Conservation (phyloP, 371 early-diverging fungal species). For the Syncephalastrum sp. region DNA sequence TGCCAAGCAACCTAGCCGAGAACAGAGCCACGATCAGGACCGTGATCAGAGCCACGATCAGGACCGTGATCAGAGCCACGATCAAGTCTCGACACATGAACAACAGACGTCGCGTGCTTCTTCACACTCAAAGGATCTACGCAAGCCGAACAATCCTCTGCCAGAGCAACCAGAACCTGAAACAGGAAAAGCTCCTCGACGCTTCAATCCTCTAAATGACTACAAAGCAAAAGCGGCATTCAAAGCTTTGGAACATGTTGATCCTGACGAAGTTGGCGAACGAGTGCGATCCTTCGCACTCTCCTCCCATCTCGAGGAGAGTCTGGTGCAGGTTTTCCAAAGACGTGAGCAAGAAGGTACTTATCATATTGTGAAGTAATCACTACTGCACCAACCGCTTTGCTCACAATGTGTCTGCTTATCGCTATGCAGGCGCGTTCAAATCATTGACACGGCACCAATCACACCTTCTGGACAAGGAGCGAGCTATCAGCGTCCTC, state of each 20-base stretch:
- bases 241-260: conserved; percentile 2
- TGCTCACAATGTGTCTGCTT: neutral
- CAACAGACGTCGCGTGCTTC: neutral
- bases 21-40: neutral
- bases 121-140: neutral
- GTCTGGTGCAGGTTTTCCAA: conserved; percentile 21
- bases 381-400: neutral
- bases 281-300: conserved; percentile 9
- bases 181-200: conserved; percentile 1
- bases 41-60: neutral
- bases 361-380: conserved; percentile 2
- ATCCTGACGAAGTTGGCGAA: neutral
- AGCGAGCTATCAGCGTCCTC: conserved; percentile 44
- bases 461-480: conserved; percentile 20
- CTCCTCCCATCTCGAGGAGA: conserved; percentile 19
- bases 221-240: conserved; percentile 8
- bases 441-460: neutral
- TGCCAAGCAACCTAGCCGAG: neutral
- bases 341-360: conserved; percentile 1
- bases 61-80: neutral
- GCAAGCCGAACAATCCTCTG: neutral
- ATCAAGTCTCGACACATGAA: conserved; percentile 1
- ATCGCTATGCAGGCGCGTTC: neutral
- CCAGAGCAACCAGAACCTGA: conserved; percentile 10
- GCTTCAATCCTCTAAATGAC: conserved; percentile 10